These are phyloP conservation scores for Ceratobasidium sp. DNA, from an alignment of 1,284 basidiomycete genomes.

Conservation along the genomic window DNA sequence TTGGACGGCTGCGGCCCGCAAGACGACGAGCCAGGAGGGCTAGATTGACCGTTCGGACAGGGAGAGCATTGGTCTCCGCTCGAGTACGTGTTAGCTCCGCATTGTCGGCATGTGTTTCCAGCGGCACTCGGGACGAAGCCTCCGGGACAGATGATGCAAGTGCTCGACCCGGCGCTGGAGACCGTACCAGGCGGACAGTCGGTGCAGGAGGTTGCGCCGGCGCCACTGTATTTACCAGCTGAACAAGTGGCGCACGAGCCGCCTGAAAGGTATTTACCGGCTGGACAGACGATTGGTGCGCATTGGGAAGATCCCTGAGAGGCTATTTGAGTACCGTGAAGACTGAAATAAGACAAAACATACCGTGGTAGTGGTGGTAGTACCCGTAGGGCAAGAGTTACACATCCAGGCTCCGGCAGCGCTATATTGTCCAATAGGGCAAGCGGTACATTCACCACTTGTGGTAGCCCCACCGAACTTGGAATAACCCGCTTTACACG, in stretches of 20 bases:
- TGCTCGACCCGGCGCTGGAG: background rate
- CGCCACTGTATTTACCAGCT: background rate
- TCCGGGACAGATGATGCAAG: slow-evolving; percentile 12
- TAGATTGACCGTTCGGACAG: background rate
- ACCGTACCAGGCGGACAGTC: slow-evolving; percentile 3
- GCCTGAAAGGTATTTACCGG: slow-evolving; percentile 3
- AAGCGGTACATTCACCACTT: background rate
- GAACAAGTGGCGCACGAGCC: slow-evolving; percentile 25
- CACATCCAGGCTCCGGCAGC: background rate
- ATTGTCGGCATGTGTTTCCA: background rate
- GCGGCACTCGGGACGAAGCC: background rate
- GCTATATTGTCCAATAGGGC: slow-evolving; percentile 8
- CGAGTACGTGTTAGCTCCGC: slow-evolving; percentile 10
- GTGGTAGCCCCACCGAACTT: background rate
- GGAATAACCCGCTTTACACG: background rate
- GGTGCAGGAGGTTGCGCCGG: background rate
- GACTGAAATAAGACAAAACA: too few relatives aligned
- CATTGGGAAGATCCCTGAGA: slow-evolving; percentile 21
- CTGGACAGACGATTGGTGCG: background rate
- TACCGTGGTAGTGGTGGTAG: slow-evolving; percentile 11
- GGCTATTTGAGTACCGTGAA: too few relatives aligned
- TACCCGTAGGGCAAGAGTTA: background rate
- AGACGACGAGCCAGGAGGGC: slow-evolving; percentile 1
- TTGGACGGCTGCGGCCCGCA: slow-evolving; percentile 24
- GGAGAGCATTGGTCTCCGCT: background rate